phyloP scores from a whole-genome alignment of 495 filamentous ascomycete genomes.

The Aspergillus nanangensis region DNA sequence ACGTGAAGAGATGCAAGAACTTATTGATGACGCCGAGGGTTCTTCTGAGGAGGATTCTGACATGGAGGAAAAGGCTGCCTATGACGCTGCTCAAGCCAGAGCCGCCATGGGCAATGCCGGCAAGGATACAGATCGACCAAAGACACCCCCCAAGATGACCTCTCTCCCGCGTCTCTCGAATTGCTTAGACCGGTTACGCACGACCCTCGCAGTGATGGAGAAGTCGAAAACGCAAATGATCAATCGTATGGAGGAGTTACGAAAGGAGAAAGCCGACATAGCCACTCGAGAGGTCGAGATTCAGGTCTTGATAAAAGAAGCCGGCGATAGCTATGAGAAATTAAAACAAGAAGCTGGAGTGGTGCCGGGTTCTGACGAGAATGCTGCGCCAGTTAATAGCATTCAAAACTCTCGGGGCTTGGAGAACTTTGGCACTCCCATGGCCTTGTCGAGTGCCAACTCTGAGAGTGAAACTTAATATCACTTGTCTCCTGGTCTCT shows the following conservation, averaged over 20 bases:
- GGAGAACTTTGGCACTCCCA: constrained; percentile 36
- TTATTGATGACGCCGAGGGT: constrained; percentile 77
- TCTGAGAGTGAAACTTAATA: constrained; percentile 25
- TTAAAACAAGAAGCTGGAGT: constrained; percentile 50
- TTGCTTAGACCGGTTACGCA: constrained; percentile 46
- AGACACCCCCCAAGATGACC: constrained; percentile 55
- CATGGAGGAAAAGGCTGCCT: constrained; percentile 73
- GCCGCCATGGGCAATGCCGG: constrained; percentile 71
- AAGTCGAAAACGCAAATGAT: constrained; percentile 47
- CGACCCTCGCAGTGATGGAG: constrained; percentile 52
- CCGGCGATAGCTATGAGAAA: constrained; percentile 72
- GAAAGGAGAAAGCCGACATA: constrained; percentile 66
- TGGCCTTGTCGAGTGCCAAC: constrained; percentile 21
- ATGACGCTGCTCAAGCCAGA: constrained; percentile 81
- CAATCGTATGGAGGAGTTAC: constrained; percentile 56
- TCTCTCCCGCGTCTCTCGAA: constrained; percentile 50
- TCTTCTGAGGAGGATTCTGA: constrained; percentile 72
- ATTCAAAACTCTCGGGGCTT: constrained; percentile 34
- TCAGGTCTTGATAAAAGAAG: constrained; percentile 74
- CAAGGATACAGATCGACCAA: constrained; percentile 39
- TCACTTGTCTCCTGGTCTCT: too few species aligned
- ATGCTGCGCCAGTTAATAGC: constrained; percentile 21
- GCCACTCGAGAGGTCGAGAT: constrained; percentile 72
- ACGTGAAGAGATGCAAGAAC: constrained; percentile 71
- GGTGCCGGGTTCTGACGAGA: constrained; percentile 20